Evolutionary conservation across 768 basidiomycete genomes (phyloP), one percentile per base, ranked within the genome.

Genomic region (Pleurotus ostreatus): DNA sequence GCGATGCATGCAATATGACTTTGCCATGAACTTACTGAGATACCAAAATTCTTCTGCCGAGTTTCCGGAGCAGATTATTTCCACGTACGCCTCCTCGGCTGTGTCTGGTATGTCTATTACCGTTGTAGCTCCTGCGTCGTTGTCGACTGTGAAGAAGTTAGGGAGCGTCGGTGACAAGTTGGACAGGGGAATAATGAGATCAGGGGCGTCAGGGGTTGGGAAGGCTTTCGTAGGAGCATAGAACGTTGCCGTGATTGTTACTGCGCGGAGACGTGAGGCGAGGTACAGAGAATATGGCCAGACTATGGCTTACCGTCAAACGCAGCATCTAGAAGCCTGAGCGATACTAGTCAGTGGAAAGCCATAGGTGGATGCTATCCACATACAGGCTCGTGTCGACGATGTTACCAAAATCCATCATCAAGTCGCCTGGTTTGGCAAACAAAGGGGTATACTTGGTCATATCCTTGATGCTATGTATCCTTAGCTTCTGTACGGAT

Each of bases 1-100:
- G 34, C 44, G 38, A n/a, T 4, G 37, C 26, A 30, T 30, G 30
- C 8, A 30, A 8, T 30, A 9, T 11, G 2, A 30, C 30, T 34
- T 34, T 34, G 30, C 1, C 6, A 12, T 16, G 12, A 12, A 57
- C 74, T 48, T 54, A 80, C 82, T 70, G 30, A 63, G 51, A 44
- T 69, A 68, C 85, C 85, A 87, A 63, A 85, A 85, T 61, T 87
- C 85, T 65, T 86, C 86, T 1, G 78, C 69, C 11, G 75, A 76
- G 55, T 83, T 85, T 0, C 85, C 84, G 18, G 75, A 84, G 41
- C 82, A 82, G 49, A 78, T 78, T 15, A 86, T 68, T 62, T 86
- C 86, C 7, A 80, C 82, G 53, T 75, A 84, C 1, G 82, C 77
- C 49, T 80, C 72, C 1, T 78, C 74, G 1, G 83, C 75, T 47